These are phyloP conservation scores for Heracleum sosnowskyi DNA, from an alignment of 129 eudicot genomes.

Conservation along the genomic window DNA sequence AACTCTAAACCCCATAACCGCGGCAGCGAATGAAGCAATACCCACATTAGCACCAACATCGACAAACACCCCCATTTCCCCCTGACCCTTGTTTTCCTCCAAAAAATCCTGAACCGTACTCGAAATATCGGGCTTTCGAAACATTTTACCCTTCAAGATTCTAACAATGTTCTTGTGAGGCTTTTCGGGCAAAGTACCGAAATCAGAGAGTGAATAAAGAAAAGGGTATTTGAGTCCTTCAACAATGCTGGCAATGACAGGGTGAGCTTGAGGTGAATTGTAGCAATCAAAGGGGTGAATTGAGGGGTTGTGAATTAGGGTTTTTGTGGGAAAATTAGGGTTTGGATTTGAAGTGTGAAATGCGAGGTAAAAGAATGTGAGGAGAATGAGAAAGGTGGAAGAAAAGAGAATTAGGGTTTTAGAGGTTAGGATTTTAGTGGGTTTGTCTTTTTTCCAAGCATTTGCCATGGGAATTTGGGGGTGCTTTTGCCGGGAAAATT, in stretches of 20 bases:
- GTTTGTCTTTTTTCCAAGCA: too few species aligned
- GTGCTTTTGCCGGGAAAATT: too few species aligned
- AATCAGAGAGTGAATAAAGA: conserved; percentile 63
- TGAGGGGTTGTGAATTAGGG: conserved; percentile 11
- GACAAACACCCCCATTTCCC: conserved; percentile 52
- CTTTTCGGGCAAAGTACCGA: conserved; percentile 79
- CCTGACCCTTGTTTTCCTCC: conserved; percentile 49
- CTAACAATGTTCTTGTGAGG: conserved; percentile 88
- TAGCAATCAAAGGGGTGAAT: conserved; percentile 70
- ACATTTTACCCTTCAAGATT: conserved; percentile 59
- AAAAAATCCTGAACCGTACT: conserved; percentile 65
- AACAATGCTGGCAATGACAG: conserved; percentile 64
- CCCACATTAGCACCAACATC: conserved; percentile 98
- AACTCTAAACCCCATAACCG: conserved; percentile 87
- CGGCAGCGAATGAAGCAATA: conserved; percentile 91
- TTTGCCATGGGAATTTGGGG: too few species aligned
- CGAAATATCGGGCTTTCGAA: conserved; percentile 71
- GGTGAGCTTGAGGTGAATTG: conserved; percentile 74
- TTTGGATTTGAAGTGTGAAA: conserved; percentile 24
- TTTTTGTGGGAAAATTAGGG: too few species aligned
- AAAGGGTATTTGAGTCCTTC: conserved; percentile 74
- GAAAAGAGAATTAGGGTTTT: too few species aligned
- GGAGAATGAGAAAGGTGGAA: too few species aligned
- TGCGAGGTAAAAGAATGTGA: conserved; percentile 41
- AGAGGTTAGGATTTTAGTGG: too few species aligned